These are phyloP conservation scores for Verticillium albo-atrum DNA, from an alignment of 2,329 filamentous ascomycete species.

Conservation along the genomic window DNA sequence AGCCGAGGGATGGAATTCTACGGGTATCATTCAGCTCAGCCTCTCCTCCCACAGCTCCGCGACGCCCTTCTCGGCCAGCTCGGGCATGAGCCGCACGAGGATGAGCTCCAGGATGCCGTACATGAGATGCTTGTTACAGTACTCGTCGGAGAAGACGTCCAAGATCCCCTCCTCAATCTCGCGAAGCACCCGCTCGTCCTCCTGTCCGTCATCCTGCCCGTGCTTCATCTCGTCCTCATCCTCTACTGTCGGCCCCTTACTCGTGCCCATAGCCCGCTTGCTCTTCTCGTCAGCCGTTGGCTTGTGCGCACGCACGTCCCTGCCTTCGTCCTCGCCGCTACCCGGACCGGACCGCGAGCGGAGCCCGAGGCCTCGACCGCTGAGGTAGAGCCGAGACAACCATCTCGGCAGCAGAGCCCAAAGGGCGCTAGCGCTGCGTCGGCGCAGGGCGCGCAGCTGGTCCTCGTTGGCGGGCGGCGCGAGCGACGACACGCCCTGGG, in stretches of 20 bases:
- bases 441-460: slow-evolving; percentile 57
- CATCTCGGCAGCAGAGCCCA: slow-evolving; percentile 42
- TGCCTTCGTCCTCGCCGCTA: too few species aligned
- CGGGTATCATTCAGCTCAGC: slow-evolving; percentile 35
- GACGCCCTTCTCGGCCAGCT: slow-evolving; percentile 69
- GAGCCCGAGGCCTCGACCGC: slow-evolving; percentile 29
- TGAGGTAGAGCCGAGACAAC: slow-evolving; percentile 47
- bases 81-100: slow-evolving; percentile 78
- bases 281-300: slow-evolving; percentile 13
- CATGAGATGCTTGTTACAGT: slow-evolving; percentile 89
- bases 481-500: slow-evolving; percentile 60
- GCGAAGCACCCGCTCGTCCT: slow-evolving; percentile 45
- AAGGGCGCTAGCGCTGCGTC: slow-evolving; percentile 60
- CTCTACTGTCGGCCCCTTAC: slow-evolving; percentile 7
- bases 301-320: slow-evolving; percentile 7
- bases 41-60: slow-evolving; percentile 71
- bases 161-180: slow-evolving; percentile 63
- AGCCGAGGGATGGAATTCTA: neutral
- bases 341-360: slow-evolving; percentile 12
- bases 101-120: slow-evolving; percentile 79
- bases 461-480: slow-evolving; percentile 56
- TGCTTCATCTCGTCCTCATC: slow-evolving; percentile 16
- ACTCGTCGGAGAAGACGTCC: slow-evolving; percentile 72
- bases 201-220: slow-evolving; percentile 24
- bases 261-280: slow-evolving; percentile 1